Conservation (phyloP, 768 basidiomycete genomes). For the Pleurotus eryngii region DNA sequence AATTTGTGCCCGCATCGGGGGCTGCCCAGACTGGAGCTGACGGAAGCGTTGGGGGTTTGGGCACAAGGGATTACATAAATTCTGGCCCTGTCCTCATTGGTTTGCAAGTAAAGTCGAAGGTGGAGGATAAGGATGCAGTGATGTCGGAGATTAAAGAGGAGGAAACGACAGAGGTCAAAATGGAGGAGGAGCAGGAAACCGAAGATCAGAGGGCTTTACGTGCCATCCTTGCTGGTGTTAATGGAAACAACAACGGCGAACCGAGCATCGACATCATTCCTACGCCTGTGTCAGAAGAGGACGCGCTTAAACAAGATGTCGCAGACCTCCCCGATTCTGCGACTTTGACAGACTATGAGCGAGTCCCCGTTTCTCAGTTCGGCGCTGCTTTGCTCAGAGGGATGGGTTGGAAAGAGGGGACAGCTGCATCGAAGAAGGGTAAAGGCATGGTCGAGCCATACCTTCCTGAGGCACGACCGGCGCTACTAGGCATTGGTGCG, state of each 20-base stretch:
- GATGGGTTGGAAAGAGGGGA: slow-evolving; percentile 94
- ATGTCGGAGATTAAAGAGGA: slow-evolving; percentile 18
- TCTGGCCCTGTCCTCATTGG: slow-evolving; percentile 71
- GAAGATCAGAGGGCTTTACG: slow-evolving; percentile 82
- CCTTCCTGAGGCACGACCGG: slow-evolving; percentile 77
- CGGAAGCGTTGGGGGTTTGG: slow-evolving; percentile 75
- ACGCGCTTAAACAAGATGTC: slow-evolving; percentile 84
- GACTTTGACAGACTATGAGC: slow-evolving; percentile 81
- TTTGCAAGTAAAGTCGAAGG: slow-evolving; percentile 48
- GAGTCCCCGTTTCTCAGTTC: slow-evolving; percentile 89
- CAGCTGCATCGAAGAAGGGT: slow-evolving; percentile 62
- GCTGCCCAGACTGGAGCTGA: slow-evolving; percentile 53
- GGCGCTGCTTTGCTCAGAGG: slow-evolving; percentile 91
- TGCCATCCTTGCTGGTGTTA: slow-evolving; percentile 64
- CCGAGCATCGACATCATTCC: slow-evolving; percentile 63
- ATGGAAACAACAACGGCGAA: slow-evolving; percentile 36
- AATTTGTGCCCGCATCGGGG: neutral
- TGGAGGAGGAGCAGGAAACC: slow-evolving; percentile 43
- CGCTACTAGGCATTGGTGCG: slow-evolving; percentile 90
- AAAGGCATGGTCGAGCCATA: slow-evolving; percentile 74
- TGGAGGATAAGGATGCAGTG: slow-evolving; percentile 28
- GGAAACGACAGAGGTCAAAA: slow-evolving; percentile 25
- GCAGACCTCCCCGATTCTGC: slow-evolving; percentile 73
- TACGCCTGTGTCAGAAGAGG: slow-evolving; percentile 66
- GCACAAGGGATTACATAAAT: slow-evolving; percentile 73